These are phyloP conservation scores for Novymonas esmeraldas DNA, from an alignment of 208 protist genomes.

Conservation along the genomic window DNA sequence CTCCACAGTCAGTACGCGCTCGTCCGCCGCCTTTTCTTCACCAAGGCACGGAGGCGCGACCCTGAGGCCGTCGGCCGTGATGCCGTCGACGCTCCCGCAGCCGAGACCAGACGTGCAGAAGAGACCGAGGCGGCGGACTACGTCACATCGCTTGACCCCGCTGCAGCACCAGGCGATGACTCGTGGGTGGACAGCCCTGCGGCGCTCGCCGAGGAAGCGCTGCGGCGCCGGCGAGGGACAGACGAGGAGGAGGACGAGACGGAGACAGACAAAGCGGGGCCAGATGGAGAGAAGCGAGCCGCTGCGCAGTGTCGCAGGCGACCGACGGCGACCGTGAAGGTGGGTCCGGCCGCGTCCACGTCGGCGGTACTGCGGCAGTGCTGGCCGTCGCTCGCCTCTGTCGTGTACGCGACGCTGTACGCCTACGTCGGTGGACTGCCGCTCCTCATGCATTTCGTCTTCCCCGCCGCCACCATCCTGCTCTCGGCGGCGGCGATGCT, in stretches of 20 bases:
- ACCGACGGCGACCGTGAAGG: too few species aligned
- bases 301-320: too few species aligned
- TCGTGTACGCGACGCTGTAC: conserved; percentile 57
- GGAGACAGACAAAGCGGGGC: not conserved
- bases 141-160: not conserved
- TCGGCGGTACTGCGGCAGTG: conserved; percentile 30
- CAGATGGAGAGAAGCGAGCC: not conserved
- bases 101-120: not conserved
- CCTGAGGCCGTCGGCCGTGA: too few species aligned
- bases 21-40: conserved; percentile 2
- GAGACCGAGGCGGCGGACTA: not conserved
- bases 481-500: conserved; percentile 10
- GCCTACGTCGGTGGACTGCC: conserved; percentile 58
- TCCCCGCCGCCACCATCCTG: conserved; percentile 37
- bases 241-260: not conserved
- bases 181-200: conserved; percentile 70
- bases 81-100: not conserved
- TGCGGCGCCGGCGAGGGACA: conserved; percentile 10
- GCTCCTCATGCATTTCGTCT: conserved; percentile 57
- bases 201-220: conserved; percentile 44
- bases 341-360: not conserved
- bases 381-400: conserved; percentile 47
- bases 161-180: conserved; percentile 47
- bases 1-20: conserved; percentile 6
- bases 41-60: too few species aligned